A percentile compares a stretch with the other conserved stretches of the same genome.
These are phyloP conservation scores for Evernia prunastri DNA, from an alignment of 495 filamentous ascomycete species.

Conservation along the genomic window DNA sequence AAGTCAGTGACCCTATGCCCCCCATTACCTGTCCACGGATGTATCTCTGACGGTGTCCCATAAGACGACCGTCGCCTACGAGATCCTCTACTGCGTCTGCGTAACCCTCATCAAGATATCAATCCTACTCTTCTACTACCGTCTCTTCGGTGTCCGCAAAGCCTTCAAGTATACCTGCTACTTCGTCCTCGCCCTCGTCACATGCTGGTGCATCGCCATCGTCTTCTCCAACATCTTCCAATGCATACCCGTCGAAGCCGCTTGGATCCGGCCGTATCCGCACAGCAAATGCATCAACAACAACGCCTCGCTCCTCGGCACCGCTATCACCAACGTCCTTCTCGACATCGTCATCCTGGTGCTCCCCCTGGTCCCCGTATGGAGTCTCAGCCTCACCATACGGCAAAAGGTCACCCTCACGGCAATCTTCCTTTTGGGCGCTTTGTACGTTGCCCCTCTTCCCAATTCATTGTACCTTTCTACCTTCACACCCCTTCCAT, in stretches of 20 bases:
- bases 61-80: constrained; percentile 15
- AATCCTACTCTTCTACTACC: constrained; percentile 31
- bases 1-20: neutral
- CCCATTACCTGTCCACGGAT: neutral
- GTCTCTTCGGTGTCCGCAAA: constrained; percentile 24
- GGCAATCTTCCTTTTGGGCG: neutral
- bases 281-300: constrained; percentile 14
- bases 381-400: constrained; percentile 15
- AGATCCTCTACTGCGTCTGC: constrained; percentile 26
- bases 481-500: no score
- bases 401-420: neutral
- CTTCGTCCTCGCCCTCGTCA: constrained; percentile 9
- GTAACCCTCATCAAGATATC: constrained; percentile 27
- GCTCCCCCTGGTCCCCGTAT: constrained; percentile 27
- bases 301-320: constrained; percentile 23
- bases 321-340: constrained; percentile 22
- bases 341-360: constrained; percentile 29
- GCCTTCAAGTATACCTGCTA: neutral
- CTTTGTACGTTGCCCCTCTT: neutral
- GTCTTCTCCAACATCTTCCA: constrained; percentile 8
- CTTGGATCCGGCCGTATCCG: neutral
- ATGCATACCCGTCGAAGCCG: constrained; percentile 14
- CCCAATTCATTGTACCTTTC: no score
- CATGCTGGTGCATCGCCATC: constrained; percentile 2
- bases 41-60: neutral